Evolutionary conservation across 2,329 filamentous ascomycete species (phyloP), one percentile per base, ranked within the genome.

Genomic region (Cephalotrichum gorgonifer): DNA sequence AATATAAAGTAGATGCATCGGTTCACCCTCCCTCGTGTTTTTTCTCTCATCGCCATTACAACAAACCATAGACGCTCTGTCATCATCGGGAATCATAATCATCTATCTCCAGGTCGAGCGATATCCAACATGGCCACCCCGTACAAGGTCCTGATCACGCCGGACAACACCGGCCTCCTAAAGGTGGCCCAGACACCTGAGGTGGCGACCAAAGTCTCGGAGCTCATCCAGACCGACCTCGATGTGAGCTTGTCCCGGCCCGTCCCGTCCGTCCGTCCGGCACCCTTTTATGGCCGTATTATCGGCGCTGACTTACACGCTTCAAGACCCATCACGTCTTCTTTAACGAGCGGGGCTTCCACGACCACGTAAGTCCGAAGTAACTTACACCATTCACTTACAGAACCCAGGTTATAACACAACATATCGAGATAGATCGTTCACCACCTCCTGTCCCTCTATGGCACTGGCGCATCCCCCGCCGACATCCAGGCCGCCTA

Each of bases 401-500:
- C 23, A 5, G 2, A 4, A 12, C n/a, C 1, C 17, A 49, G n/a
- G 8, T 3, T 12, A n/a, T n/a, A n/a, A n/a, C n/a, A 39, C 3
- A 4, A 8, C 35, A 22, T 20, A 39, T 20, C 6, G 6, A 11
- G 22, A 5, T 35, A 78, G 75, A 72, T 93, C 52, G 75, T 74
- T 3, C 89, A 95, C 57, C 82, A 88, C 31, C 66, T 94, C 5
- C 75, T 95, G 11, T 81, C 82, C 15, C 69, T 93, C 27, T 95
- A 84, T 62, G 85, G 85, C 30, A 79, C 93, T 1, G 83, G 84
- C 1, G 88, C 86, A 7, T 66, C 74, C 0, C 62, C 81, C 0
- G 61, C 71, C 0, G 62, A 76, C 17, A 72, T 96, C 3, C 72
- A 82, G 56, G 65, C 66, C 11, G 81, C 75, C 15, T 95, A 86